Percentiles rank a stretch among this genome's conserved stretches.
phyloP scores from a whole-genome alignment of 2,329 filamentous ascomycete genomes.

The Fusarium sp. region DNA sequence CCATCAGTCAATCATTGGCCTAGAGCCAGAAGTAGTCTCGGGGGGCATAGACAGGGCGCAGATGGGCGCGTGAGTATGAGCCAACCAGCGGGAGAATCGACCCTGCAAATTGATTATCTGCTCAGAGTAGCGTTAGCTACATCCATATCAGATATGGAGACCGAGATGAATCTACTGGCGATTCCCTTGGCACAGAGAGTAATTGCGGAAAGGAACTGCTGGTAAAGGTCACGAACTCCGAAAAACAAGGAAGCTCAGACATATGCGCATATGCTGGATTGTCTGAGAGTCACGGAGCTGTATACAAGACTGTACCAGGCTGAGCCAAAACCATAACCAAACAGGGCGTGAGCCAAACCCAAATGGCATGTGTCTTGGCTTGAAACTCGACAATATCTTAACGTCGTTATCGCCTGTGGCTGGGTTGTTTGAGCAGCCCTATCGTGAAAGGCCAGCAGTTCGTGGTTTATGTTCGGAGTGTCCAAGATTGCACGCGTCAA shows the following conservation, averaged over 20 bases:
- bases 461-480: slow-evolving; percentile 30
- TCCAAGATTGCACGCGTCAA: slow-evolving; percentile 48
- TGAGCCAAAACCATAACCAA: slow-evolving; percentile 16
- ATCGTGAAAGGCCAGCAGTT: slow-evolving; percentile 23
- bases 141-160: slow-evolving; percentile 37
- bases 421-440: slow-evolving; percentile 43
- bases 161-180: slow-evolving; percentile 45
- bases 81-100: slow-evolving; percentile 40
- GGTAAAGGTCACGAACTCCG: slow-evolving; percentile 37
- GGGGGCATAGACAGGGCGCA: slow-evolving; percentile 34
- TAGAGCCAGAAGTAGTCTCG: slow-evolving; percentile 31
- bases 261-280: slow-evolving; percentile 29
- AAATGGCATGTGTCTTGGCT: slow-evolving; percentile 25
- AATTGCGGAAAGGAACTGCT: slow-evolving; percentile 34
- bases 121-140: slow-evolving; percentile 34
- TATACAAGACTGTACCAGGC: slow-evolving; percentile 27
- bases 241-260: slow-evolving; percentile 27
- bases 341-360: slow-evolving; percentile 11
- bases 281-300: slow-evolving; percentile 24
- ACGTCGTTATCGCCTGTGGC: slow-evolving; percentile 17
- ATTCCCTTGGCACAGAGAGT: slow-evolving; percentile 33
- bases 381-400: slow-evolving; percentile 24
- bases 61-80: slow-evolving; percentile 33
- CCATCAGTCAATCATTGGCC: slow-evolving; percentile 23
- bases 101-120: slow-evolving; percentile 44